A percentile compares a stretch with the other conserved stretches of the same genome.
Evolutionary conservation across 1,139 yeast species (phyloP).

Genomic region (Yamadazyma conglobata): DNA sequence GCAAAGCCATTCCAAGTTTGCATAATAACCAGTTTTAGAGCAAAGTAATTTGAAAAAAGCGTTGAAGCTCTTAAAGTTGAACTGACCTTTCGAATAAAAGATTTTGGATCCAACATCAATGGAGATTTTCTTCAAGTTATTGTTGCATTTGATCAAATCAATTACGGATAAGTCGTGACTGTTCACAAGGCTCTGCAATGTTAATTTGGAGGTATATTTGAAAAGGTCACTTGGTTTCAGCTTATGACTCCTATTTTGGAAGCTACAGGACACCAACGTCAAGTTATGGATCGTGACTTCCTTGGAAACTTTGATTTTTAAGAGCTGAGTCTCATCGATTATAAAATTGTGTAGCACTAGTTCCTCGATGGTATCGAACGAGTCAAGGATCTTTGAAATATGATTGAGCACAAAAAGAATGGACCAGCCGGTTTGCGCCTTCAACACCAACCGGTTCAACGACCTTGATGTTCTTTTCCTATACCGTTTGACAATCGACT

Average conservation of each 20-base stretch:
- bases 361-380: slow-evolving; percentile 45
- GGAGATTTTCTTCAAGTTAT: slow-evolving; percentile 28
- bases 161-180: slow-evolving; percentile 48
- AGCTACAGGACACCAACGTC: slow-evolving; percentile 25
- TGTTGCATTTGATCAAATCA: slow-evolving; percentile 32
- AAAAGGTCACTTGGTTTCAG: slow-evolving; percentile 23
- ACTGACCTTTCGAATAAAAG: slow-evolving; percentile 32
- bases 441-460: slow-evolving; percentile 24
- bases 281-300: slow-evolving; percentile 18
- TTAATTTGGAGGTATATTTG: slow-evolving; percentile 30
- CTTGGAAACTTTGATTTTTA: slow-evolving; percentile 7
- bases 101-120: slow-evolving; percentile 49
- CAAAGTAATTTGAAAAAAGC: slow-evolving; percentile 44
- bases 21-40: slow-evolving; percentile 35
- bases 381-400: slow-evolving; percentile 26
- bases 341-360: slow-evolving; percentile 45
- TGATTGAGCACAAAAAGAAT: slow-evolving; percentile 31
- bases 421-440: slow-evolving; percentile 49
- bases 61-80: slow-evolving; percentile 37
- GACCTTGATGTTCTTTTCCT: slow-evolving; percentile 19
- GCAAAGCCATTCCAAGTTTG: slow-evolving; percentile 23
- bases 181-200: slow-evolving; percentile 34
- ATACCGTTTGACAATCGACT: slow-evolving; percentile 13
- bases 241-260: slow-evolving; percentile 19
- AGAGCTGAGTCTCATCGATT: slow-evolving; percentile 32